Base-by-base conservation (phyloP, 805 yeast species). In the Pichia scutulata region DNA sequence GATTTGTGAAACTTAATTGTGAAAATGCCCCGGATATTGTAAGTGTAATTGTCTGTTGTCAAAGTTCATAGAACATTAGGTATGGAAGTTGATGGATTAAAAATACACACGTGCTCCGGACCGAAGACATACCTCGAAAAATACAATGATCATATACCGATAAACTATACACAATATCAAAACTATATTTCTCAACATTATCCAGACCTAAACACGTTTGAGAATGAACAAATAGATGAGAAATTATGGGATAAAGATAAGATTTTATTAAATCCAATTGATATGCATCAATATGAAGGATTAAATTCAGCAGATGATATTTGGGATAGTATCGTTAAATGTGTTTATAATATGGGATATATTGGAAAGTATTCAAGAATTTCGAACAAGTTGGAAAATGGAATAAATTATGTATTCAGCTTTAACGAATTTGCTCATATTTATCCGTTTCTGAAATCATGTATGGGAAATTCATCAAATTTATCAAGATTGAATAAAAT, bases 351-450 rank as follows among this genome's bases (percentile, higher is more conserved):
- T 19, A 47, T 49, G 52, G 53, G 53, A 7, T 52, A 33, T 39
- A 43, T 52, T 19, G 53, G 53, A 3, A 39, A 23, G 18, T 54
- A 54, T 48, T 41, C 55, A 30, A 43, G 53, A 19, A 28, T 49
- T n/a, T 53, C 53, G 12, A 22, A 47, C n/a, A n/a, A 16, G 12
- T 21, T 54, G 13, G 55, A 52, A 40, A 13, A 37, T 16, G 50
- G 49, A 7, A 22, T 21, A 16, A 45, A 47, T 19, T 54, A 41
- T 39, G 21, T 50, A 7, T 45, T 52, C 21, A 47, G 43, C 19
- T 54, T 52, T 24, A 19, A 43, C 19, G 52, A 52, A 16, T 54
- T 52, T 45, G 41, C 49, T 30, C 53, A 50, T 36, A 33, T 54
- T 16, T 48, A 47, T 19, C 53, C 55, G 7, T 54, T 52, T 39